Conservation (phyloP, 2,329 filamentous ascomycete genomes). For the Bipolaris cookei region DNA sequence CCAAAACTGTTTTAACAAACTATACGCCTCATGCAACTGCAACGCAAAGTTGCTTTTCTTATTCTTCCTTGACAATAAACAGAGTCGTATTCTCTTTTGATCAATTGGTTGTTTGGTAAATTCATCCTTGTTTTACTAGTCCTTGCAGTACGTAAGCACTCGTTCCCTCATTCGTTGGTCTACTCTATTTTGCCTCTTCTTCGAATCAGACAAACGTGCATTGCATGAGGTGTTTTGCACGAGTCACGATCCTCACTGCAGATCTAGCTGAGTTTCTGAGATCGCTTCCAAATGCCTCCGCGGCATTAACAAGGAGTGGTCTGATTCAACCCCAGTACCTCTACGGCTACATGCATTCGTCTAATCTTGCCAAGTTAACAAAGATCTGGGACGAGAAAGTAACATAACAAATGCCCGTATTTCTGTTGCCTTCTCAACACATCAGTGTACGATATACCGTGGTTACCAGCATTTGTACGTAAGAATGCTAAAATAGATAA, state of each 20-base stretch:
- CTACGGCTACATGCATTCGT: no score
- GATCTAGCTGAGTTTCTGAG: not conserved
- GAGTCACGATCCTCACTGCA: not conserved
- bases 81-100: not conserved
- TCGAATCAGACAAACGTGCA: not conserved
- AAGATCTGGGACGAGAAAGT: no score
- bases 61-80: not conserved
- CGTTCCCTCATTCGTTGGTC: not conserved
- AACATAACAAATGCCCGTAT: no score
- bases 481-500: no score
- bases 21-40: not conserved
- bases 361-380: no score
- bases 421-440: no score
- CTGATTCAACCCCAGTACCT: not conserved
- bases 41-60: not conserved
- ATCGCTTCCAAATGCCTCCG: not conserved
- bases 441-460: no score
- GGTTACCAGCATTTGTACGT: no score
- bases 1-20: not conserved
- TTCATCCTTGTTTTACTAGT: not conserved
- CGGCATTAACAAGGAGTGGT: not conserved
- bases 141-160: not conserved
- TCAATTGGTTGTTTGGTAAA: not conserved
- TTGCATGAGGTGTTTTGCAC: not conserved
- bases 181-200: not conserved